Evolutionary conservation across 192 early-diverging fungal genomes (phyloP).

Genomic region (Coemansia aciculifera): DNA sequence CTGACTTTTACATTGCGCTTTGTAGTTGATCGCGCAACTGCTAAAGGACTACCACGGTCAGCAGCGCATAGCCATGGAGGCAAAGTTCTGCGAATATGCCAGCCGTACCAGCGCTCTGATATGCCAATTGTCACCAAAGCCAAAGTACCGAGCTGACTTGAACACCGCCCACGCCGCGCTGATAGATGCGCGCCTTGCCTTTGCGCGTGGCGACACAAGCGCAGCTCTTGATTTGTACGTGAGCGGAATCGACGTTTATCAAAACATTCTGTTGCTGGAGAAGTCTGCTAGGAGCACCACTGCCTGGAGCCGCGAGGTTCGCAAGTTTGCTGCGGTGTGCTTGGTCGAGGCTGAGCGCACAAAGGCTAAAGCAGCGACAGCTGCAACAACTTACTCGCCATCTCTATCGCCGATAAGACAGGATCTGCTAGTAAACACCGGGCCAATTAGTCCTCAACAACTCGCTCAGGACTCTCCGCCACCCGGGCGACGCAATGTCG

Average conservation of each 20-base stretch:
- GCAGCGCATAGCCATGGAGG: constrained; percentile 14
- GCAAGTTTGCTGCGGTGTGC: constrained; percentile 21
- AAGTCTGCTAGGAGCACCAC: constrained; percentile 4
- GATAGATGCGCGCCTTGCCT: constrained; percentile 14
- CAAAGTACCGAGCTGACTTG: constrained; percentile 14
- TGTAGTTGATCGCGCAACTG: constrained; percentile 28
- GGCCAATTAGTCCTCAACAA: not conserved
- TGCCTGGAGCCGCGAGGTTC: constrained; percentile 38
- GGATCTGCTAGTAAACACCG: not conserved
- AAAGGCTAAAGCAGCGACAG: constrained; percentile 11
- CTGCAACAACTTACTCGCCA: not conserved
- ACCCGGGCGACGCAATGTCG: not conserved
- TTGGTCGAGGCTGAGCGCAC: constrained; percentile 32
- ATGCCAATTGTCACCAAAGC: constrained; percentile 10
- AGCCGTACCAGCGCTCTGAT: constrained; percentile 26
- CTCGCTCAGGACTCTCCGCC: not conserved
- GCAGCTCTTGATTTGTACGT: constrained; percentile 27
- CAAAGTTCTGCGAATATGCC: constrained; percentile 51
- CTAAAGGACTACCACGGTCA: constrained; percentile 3
- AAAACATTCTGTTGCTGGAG: constrained; percentile 26
- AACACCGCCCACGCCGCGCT: constrained; percentile 23
- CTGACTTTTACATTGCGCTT: not conserved
- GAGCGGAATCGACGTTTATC: constrained; percentile 33
- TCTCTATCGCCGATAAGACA: not conserved
- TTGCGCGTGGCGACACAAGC: constrained; percentile 10